Percentiles rank a stretch among this genome's conserved stretches.
These are phyloP conservation scores for Fraxinus greggii DNA, from an alignment of 305 asterid species.

Conservation along the genomic window DNA sequence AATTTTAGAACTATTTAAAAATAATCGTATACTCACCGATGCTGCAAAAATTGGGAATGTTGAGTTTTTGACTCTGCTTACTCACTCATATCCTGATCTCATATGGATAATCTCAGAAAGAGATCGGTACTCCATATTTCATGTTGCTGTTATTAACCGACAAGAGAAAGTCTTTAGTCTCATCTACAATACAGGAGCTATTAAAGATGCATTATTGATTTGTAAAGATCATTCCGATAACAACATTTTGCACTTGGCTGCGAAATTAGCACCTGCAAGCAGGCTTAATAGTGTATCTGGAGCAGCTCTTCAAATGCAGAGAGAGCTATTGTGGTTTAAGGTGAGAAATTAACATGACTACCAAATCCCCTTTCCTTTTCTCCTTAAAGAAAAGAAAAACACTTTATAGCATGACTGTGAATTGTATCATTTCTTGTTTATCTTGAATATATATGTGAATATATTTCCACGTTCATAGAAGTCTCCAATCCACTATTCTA, in stretches of 20 bases:
- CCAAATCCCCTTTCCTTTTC: neutral
- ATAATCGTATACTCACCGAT: slow-evolving; percentile 23
- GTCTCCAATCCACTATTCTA: no score
- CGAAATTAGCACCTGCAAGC: neutral
- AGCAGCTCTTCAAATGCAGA: neutral
- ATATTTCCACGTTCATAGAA: neutral
- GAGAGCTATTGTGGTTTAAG: neutral
- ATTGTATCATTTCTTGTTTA: neutral
- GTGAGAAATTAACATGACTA: neutral
- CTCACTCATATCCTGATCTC: slow-evolving; percentile 33
- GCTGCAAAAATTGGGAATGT: slow-evolving; percentile 14
- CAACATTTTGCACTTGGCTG: neutral
- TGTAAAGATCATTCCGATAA: no score
- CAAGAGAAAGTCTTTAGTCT: slow-evolving; percentile 39
- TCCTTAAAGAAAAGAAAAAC: neutral
- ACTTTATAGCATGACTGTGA: neutral
- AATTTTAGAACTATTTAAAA: slow-evolving; percentile 6
- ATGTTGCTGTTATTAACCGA: slow-evolving; percentile 37
- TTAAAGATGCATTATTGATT: fast-evolving
- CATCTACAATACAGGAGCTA: neutral
- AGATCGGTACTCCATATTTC: slow-evolving; percentile 30
- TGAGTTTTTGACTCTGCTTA: slow-evolving; percentile 7
- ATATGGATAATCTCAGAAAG: slow-evolving; percentile 34
- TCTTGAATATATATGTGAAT: neutral
- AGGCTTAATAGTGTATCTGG: neutral